phyloP scores from a whole-genome alignment of 495 filamentous ascomycete genomes.

The Penicillium goetzii region DNA sequence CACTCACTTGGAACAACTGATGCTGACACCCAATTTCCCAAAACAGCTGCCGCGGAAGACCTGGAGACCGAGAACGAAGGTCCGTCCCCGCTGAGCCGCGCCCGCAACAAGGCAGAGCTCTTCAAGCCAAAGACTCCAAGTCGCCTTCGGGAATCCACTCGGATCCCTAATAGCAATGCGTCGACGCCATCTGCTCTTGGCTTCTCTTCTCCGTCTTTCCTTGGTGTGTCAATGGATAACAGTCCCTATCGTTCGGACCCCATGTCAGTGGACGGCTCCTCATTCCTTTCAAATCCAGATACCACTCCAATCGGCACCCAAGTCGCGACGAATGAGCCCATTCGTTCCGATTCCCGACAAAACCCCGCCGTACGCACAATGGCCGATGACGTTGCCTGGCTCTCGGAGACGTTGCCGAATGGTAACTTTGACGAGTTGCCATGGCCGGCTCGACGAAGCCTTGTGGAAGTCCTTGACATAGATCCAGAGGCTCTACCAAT shows the following conservation, averaged over 20 bases:
- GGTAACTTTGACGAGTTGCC: constrained; percentile 5
- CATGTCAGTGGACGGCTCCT: constrained; percentile 14
- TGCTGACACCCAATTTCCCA: not conserved
- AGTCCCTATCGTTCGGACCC: not conserved
- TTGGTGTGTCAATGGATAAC: not conserved
- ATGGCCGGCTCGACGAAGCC: not conserved
- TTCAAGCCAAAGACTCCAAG: constrained; percentile 55
- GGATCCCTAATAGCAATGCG: constrained; percentile 33
- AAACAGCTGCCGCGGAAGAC: not conserved
- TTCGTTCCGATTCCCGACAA: not conserved
- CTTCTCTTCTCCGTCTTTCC: not conserved
- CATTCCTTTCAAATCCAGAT: not conserved
- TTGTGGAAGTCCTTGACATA: not conserved
- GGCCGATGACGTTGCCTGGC: constrained; percentile 12
- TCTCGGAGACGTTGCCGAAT: constrained; percentile 1
- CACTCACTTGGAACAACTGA: not conserved
- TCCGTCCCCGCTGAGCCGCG: constrained; percentile 31
- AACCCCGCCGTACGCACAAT: not conserved
- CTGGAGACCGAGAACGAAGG: not conserved
- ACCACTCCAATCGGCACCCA: not conserved
- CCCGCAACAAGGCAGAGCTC: constrained; percentile 44
- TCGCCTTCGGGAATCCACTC: constrained; percentile 46
- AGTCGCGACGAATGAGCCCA: not conserved
- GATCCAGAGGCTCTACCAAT: not conserved
- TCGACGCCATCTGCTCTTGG: constrained; percentile 3